phyloP scores from a whole-genome alignment of 768 basidiomycete genomes.

The Boletus subcaerulescens region DNA sequence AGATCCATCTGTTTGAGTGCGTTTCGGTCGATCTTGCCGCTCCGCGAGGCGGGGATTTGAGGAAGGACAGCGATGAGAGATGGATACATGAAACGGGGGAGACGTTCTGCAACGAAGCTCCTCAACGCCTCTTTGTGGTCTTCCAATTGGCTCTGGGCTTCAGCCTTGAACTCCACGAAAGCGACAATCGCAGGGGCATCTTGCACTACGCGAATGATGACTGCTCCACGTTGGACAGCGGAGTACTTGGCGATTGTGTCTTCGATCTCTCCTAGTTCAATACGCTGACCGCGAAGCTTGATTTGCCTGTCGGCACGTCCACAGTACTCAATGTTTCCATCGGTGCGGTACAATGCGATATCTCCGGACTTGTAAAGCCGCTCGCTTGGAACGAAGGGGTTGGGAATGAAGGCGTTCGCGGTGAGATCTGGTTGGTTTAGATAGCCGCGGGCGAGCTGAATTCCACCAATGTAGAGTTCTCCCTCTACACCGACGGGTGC shows the following conservation, averaged over 20 bases:
- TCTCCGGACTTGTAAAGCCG: conserved; percentile 33
- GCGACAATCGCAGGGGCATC: conserved; percentile 30
- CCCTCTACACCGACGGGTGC: conserved; percentile 29
- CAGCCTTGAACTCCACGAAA: conserved; percentile 25
- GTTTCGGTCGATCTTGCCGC: conserved; percentile 29
- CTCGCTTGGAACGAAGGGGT: conserved; percentile 29
- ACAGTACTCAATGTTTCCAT: conserved; percentile 31
- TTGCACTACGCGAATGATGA: conserved; percentile 27
- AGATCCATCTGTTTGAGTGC: conserved; percentile 29
- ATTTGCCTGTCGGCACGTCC: conserved; percentile 35
- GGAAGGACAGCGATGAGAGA: conserved; percentile 27
- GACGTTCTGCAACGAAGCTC: conserved; percentile 27
- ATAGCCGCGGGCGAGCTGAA: conserved; percentile 22
- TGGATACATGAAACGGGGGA: conserved; percentile 33
- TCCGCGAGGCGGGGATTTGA: conserved; percentile 23
- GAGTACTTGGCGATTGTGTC: conserved; percentile 27
- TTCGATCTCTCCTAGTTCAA: conserved; percentile 35
- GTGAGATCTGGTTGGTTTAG: conserved; percentile 29
- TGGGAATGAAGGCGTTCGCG: conserved; percentile 24
- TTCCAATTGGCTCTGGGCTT: conserved; percentile 12
- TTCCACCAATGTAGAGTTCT: conserved; percentile 22
- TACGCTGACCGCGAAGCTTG: conserved; percentile 33
- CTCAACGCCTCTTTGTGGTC: conserved; percentile 21
- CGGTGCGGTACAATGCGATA: conserved; percentile 25
- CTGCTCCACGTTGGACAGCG: conserved; percentile 19